Percentiles rank a stretch among this genome's conserved stretches.
Evolutionary conservation across 2,329 filamentous ascomycete species (phyloP).

Genomic region (Aspergillus tamarii): DNA sequence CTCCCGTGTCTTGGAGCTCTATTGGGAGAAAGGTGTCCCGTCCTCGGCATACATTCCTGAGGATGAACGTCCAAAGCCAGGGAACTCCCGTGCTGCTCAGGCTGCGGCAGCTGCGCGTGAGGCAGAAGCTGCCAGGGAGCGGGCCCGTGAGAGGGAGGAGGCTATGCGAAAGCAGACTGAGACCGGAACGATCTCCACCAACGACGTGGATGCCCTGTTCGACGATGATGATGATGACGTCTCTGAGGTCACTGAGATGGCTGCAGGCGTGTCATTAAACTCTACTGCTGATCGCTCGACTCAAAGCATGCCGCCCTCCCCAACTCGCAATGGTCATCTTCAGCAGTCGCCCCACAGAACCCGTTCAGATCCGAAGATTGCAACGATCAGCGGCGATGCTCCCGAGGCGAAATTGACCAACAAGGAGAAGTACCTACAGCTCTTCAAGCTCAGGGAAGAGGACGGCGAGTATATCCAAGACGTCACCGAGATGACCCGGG

Average conservation of each 20-base stretch:
- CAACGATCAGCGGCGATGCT: slow-evolving; percentile 66
- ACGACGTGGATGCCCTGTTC: slow-evolving; percentile 93
- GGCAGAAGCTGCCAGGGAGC: slow-evolving; percentile 79
- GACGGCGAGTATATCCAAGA: slow-evolving; percentile 97
- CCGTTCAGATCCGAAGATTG: slow-evolving; percentile 90
- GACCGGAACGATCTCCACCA: slow-evolving; percentile 89
- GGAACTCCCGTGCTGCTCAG: slow-evolving; percentile 72
- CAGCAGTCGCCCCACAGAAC: slow-evolving; percentile 78
- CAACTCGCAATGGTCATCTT: slow-evolving; percentile 72
- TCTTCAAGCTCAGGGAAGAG: slow-evolving; percentile 89
- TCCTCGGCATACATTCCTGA: slow-evolving; percentile 96
- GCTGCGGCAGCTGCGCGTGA: slow-evolving; percentile 76
- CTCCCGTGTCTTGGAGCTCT: slow-evolving; percentile 89
- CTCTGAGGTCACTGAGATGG: slow-evolving; percentile 86
- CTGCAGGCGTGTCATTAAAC: slow-evolving; percentile 85
- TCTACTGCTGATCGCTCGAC: slow-evolving; percentile 76
- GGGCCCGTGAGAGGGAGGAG: slow-evolving; percentile 85
- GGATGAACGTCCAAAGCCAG: slow-evolving; percentile 89
- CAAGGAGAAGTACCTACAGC: slow-evolving; percentile 93
- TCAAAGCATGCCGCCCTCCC: slow-evolving; percentile 92
- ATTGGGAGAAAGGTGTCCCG: slow-evolving; percentile 99
- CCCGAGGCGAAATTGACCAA: slow-evolving; percentile 80
- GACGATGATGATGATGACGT: slow-evolving; percentile 88
- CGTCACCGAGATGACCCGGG: slow-evolving; percentile 94
- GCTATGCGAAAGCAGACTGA: slow-evolving; percentile 91